Conservation (phyloP, 106 monocot species). For the Allium fistulosum region DNA sequence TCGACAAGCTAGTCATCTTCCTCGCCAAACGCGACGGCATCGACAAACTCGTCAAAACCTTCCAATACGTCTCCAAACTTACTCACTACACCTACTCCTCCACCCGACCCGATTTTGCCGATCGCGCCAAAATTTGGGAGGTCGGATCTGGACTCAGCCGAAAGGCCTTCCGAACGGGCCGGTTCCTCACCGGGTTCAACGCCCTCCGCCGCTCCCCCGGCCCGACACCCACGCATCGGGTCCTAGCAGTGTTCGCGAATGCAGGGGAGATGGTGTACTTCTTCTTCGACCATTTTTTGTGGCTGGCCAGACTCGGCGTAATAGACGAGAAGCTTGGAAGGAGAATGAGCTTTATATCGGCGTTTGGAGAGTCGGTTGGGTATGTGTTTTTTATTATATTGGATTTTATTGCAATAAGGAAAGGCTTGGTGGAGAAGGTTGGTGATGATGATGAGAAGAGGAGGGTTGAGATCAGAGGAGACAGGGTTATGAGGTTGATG, state of each 20-base stretch:
- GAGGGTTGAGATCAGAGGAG: slow-evolving; percentile 30
- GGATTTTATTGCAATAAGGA: slow-evolving; percentile 60
- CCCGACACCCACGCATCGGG: slow-evolving; percentile 23
- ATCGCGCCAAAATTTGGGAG: slow-evolving; percentile 77
- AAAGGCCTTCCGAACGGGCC: slow-evolving; percentile 86
- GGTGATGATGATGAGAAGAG: slow-evolving; percentile 7
- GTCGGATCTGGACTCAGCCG: slow-evolving; percentile 82
- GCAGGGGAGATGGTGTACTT: slow-evolving; percentile 99
- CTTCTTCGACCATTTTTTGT: slow-evolving; percentile 95
- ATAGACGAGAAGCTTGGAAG: slow-evolving; percentile 47
- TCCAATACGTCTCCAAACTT: slow-evolving; percentile 97
- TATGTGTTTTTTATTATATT: slow-evolving; percentile 77
- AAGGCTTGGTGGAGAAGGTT: slow-evolving; percentile 31
- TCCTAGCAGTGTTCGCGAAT: slow-evolving; percentile 65
- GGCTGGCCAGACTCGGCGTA: slow-evolving; percentile 67
- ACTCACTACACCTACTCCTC: slow-evolving; percentile 45
- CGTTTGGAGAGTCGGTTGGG: slow-evolving; percentile 79
- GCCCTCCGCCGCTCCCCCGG: slow-evolving; percentile 55
- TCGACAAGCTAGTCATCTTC: slow-evolving; percentile 98
- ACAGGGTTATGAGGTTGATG: slow-evolving; percentile 90
- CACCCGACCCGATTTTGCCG: slow-evolving; percentile 32
- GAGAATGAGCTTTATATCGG: slow-evolving; percentile 77
- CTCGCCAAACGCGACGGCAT: slow-evolving; percentile 99
- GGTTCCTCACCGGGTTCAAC: slow-evolving; percentile 96
- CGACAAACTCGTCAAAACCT: slow-evolving; percentile 98